Base-by-base conservation (phyloP, 352 stramenopile genomes). In the Phytophthora fragariae region DNA sequence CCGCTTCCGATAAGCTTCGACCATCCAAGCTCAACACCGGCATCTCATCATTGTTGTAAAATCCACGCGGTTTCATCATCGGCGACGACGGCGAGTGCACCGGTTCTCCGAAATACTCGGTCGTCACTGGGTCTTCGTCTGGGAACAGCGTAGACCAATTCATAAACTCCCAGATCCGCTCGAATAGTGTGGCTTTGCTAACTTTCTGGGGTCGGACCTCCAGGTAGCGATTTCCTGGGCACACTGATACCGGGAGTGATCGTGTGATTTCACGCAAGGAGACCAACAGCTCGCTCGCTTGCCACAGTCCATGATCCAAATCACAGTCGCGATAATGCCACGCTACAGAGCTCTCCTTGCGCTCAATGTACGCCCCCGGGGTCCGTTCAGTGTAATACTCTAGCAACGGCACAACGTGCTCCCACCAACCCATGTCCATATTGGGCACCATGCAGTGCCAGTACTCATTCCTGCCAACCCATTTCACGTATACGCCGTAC, bases 301-400 rank as follows among this genome's bases (percentile, higher is more conserved):
- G 91, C 92, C 91, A 97, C 50, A 92, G 69, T 0, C 91, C 91
- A 59, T 96, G 91, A 59, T 97, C 89, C 31, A 92, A 72, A 74
- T 98, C 92, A 54, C 89, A 95, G 53, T 97, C 91, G 11, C 86
- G 84, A 70, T 98, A 98, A 72, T 98, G 91, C 92, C 92, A 98
- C 19, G 92, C 88, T 19, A 97, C 79, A 8, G 90, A 97, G 62
- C 85, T 93, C 47, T 94, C 88, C 33, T 97, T 97, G 9, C 81
- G 80, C 67, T 97, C 90, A 27, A 97, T 95, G 57, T 92, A 95
- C 8, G 85, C 84, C 14, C 90, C 90, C 41, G 90, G 90, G 7
- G 90, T 97, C 8, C 88, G 87, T 65, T 95, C 90, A 1, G 89
- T 94, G 70, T 94, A 96, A 64, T 94, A 94, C 39, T 94, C 86